These are phyloP conservation scores for Cercospora sp. DNA, from an alignment of 2,329 filamentous ascomycete species.

Conservation along the genomic window DNA sequence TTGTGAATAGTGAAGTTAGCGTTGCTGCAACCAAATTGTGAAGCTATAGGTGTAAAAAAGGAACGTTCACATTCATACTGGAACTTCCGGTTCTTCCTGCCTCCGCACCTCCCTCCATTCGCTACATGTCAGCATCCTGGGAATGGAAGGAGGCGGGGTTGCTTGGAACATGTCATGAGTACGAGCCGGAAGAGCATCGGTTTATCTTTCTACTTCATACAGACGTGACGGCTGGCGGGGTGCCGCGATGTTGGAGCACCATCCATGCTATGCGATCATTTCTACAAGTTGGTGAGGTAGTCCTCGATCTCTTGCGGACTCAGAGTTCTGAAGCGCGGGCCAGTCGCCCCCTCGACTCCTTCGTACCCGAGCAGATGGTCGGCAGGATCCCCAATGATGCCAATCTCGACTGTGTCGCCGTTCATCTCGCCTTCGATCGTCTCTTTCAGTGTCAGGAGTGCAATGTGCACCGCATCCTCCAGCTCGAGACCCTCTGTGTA, in stretches of 20 bases:
- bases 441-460: slow-evolving; percentile 94
- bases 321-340: slow-evolving; percentile 89
- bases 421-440: slow-evolving; percentile 99
- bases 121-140: background rate
- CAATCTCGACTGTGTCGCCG: slow-evolving; percentile 93
- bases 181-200: background rate
- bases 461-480: slow-evolving; percentile 98
- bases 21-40: slow-evolving; percentile 6
- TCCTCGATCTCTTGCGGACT: slow-evolving; percentile 98
- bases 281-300: slow-evolving; percentile 95
- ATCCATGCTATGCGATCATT: slow-evolving; percentile 21
- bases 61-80: background rate
- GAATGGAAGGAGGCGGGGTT: background rate
- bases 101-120: background rate
- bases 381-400: slow-evolving; percentile 92
- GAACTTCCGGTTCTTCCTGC: background rate
- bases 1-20: slow-evolving; percentile 8
- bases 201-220: slow-evolving; percentile 18
- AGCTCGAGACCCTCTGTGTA: slow-evolving; percentile 96
- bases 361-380: slow-evolving; percentile 90
- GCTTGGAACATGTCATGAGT: background rate
- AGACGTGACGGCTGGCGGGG: slow-evolving; percentile 7
- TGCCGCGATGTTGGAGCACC: background rate
- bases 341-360: slow-evolving; percentile 79
- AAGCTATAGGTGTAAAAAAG: background rate